Conservation (phyloP, 23 red algal genomes). For the Gracilaria gracilis region DNA sequence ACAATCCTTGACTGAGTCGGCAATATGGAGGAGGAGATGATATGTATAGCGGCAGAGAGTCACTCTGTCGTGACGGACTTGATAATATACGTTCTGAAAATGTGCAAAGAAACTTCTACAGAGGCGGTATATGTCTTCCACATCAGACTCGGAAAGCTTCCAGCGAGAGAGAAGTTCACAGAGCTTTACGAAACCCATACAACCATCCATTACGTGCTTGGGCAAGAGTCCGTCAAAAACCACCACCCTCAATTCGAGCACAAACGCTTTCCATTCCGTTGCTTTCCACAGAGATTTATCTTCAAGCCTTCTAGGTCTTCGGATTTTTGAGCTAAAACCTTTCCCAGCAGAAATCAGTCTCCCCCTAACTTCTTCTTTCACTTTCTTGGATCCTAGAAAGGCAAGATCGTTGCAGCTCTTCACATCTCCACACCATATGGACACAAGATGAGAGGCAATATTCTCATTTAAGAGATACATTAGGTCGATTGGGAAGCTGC, state of each 20-base stretch:
- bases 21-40: background rate
- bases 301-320: background rate
- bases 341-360: background rate
- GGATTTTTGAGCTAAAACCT: background rate
- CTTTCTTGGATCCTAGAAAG: background rate
- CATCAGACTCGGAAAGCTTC: background rate
- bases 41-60: background rate
- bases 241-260: background rate
- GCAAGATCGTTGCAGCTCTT: background rate
- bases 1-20: background rate
- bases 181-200: background rate
- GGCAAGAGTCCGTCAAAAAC: background rate
- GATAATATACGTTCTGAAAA: background rate
- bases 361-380: background rate
- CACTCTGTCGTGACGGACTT: background rate
- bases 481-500: slow-evolving; percentile 12
- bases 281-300: background rate
- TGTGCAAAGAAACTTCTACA: background rate
- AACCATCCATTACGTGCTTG: background rate
- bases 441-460: slow-evolving; percentile 4
- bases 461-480: slow-evolving; percentile 27
- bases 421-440: background rate
- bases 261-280: slow-evolving; percentile 31
- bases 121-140: background rate
- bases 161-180: background rate